phyloP scores from a whole-genome alignment of 78 protist genomes.

The Chrysochromulina parva region DNA sequence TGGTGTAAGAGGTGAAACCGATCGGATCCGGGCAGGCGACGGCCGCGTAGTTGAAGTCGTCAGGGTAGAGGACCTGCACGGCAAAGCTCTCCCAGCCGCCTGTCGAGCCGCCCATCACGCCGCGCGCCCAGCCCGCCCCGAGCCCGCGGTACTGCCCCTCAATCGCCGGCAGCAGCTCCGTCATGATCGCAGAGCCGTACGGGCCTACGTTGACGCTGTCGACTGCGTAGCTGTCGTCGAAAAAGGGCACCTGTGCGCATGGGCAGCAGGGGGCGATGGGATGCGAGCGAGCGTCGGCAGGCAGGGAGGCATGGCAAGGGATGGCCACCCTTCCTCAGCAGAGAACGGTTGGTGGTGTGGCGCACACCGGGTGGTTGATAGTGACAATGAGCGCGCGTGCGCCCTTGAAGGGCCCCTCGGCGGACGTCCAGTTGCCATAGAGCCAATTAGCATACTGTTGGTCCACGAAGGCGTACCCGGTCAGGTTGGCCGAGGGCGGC shows the following conservation, averaged over 20 bases:
- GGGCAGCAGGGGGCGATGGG: not conserved
- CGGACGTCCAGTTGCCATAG: constrained; percentile 2
- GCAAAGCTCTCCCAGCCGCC: constrained; percentile 39
- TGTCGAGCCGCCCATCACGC: constrained; percentile 4
- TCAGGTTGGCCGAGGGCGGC: not conserved
- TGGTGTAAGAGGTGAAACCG: constrained; percentile 8
- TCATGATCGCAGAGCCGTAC: constrained; percentile 15
- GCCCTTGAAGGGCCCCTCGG: not conserved
- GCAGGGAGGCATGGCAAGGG: no score
- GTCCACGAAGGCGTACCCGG: not conserved
- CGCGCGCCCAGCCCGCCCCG: constrained; percentile 26
- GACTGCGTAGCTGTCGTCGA: constrained; percentile 30
- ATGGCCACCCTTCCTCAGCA: not conserved
- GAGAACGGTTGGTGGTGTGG: not conserved
- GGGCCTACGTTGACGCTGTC: constrained; percentile 14
- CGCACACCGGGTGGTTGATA: not conserved
- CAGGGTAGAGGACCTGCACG: constrained; percentile 13
- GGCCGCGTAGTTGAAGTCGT: not conserved
- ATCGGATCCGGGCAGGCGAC: constrained; percentile 33
- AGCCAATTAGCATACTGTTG: constrained; percentile 4
- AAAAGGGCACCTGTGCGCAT: not conserved
- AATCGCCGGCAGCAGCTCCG: constrained; percentile 13
- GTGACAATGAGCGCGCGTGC: not conserved
- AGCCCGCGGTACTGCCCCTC: constrained; percentile 21
- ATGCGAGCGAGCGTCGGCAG: not conserved